Evolutionary conservation across 23 red algal genomes (phyloP), one percentile per base, ranked within the genome.

Genomic region (Gracilariopsis chorda): DNA sequence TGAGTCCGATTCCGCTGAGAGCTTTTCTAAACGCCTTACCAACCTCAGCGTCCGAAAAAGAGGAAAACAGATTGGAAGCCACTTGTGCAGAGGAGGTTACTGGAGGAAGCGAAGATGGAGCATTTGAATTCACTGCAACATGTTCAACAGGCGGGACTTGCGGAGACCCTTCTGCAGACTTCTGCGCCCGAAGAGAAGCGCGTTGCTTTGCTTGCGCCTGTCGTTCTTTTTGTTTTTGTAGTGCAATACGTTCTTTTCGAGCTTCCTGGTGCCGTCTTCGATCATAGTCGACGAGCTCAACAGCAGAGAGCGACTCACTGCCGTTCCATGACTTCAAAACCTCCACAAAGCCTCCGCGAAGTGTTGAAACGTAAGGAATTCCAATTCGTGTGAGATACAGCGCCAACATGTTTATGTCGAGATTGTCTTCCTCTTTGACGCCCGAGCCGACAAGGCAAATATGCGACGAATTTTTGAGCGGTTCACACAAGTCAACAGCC

Each of bases 371-470:
- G 59, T 94, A 99, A 13, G 73, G 73, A 42, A 99, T 83, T 6
- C 90, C 84, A 27, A 74, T 61, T 57, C 93, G 47, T n/a, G 90
- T 92, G 30, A 99, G 77, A 48, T 80, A 86, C 8, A 93, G 51
- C 39, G 85, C 90, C 24, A 99, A 51, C 45, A 94, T 86, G 74
- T 98, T 90, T 23, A 94, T 63, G 64, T 96, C 97, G 48, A 91
- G 56, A n/a, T 91, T 86, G 84, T 94, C 91, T 37, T 91, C 85
- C 60, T 88, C 88, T 21, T 83, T 53, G 27, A 94, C 83, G 6
- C 97, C 97, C 25, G 88, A 94, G 48, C 97, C 97, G 1, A 99
- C 61, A 41, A 99, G 86, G 60, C 97, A 99, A 23, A 99, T 91
- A 42, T 90, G 83, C 1, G 77, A 65, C 19, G 47, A 88, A 58